Evolutionary conservation across 345 rosid species (phyloP), one percentile per base, ranked within the genome.

Genomic region (Salix purpurea): DNA sequence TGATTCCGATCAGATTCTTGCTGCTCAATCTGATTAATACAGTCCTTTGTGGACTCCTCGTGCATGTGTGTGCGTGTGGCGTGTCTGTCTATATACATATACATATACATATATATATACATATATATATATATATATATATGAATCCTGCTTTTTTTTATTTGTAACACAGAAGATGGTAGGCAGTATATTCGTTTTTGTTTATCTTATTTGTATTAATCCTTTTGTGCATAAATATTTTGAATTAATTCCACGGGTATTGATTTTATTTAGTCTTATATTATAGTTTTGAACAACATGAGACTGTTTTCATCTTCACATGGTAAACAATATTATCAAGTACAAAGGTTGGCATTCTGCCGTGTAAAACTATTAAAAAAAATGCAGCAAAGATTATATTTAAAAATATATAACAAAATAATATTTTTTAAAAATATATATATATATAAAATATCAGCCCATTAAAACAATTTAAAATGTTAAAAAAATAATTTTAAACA

Each of bases 1-100:
- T 39, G 86, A 86, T 71, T 87, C 91, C 24, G 64, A 78, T 76
- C 91, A 80, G 75, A 84, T 82, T 66, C 60, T 39, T 37, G 11
- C 72, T 34, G 5, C 70, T 16, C 77, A 78, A 70, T 72, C 76
- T 73, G 34, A 61, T 32, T 77, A 65, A 42, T 72, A 14, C 21
- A 65, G 1, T 61, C 11, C 58, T 28, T 40, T n/a, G 19, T 66
- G 10, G 37, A 58, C 65, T 15, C 34, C 56, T 37, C 44, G 36
- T 34, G 36, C 4, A 4, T 34, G 34, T 32, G 34, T 32, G 4
- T 28, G 30, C 1, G 2, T 28, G 24, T 24, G 0, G 30, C 30
- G 30, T 28, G 30, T 28, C 2, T 28, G 30, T 28, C 28, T 28
- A 1, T 28, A 28, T 28, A 28, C 30, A 28, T 28, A 28, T 0